Evolutionary conservation across 352 stramenopile species (phyloP), one percentile per base, ranked within the genome.

Genomic region (Phytophthora tubulina): DNA sequence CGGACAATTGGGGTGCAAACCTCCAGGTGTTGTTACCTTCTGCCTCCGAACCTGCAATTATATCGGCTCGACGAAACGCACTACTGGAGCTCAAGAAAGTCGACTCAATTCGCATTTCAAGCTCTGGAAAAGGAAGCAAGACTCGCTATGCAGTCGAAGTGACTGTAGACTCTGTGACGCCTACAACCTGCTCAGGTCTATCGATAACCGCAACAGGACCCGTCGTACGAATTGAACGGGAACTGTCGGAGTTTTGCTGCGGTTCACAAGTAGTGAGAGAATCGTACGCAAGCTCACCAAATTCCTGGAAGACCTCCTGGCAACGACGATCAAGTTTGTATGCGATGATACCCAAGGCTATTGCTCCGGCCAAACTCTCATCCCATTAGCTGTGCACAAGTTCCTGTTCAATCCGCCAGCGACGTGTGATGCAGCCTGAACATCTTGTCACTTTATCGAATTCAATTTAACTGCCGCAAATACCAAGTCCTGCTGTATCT

Each of bases 351-450:
- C 51, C 11, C 61, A 55, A 70, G 36, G 41, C 35, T 57, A 50
- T 42, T 67, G 66, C 65, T 61, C 49, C 3, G 50, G 57, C 2
- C 65, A 58, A 33, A 54, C 11, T 41, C 9, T 42, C 35, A 61
- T 70, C 42, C 58, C 59, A 17, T 30, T 64, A 50, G 66, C 51
- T 14, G 66, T 73, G 45, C 51, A 73, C 51, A 58, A 63, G 58
- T 69, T 73, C 42, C 52, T 70, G 6, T 44, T 70, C 66, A 50
- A 51, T 9, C 30, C 41, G 11, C 42, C 58, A 30, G 21, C 42
- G 17, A n/a, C 46, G 5, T 71, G 31, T 31, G 61, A 65, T 57
- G 45, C 45, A 39, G 17, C 58, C 5, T 65, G 39, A 33, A 30
- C 33, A 10, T 17, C 3, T 48, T 27, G 21, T n/a, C 7, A 30